These are phyloP conservation scores for Beauveria australis DNA, from an alignment of 2,329 filamentous ascomycete species.

Conservation along the genomic window DNA sequence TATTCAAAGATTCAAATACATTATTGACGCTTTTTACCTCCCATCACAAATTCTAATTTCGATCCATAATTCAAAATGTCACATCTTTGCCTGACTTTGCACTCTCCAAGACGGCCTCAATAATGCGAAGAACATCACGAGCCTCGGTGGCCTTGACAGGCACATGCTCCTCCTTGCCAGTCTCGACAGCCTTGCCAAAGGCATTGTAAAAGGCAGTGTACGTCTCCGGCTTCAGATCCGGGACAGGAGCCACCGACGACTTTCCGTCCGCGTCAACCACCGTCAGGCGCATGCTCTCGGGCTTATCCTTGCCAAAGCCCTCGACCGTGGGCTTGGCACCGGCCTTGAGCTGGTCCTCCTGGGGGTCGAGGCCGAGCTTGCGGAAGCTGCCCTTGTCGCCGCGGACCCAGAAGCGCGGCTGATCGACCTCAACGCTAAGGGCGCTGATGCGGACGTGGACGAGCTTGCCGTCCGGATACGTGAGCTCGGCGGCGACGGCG, in stretches of 20 bases:
- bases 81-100: conserved; percentile 39
- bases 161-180: conserved; percentile 40
- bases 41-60: no score
- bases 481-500: conserved; percentile 54
- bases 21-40: no score
- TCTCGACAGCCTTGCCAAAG: conserved; percentile 39
- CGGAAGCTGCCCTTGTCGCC: conserved; percentile 67
- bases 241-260: conserved; percentile 40
- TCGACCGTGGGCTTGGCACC: conserved; percentile 54
- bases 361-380: conserved; percentile 62
- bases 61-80: conserved; percentile 15
- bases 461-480: conserved; percentile 55
- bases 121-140: conserved; percentile 43
- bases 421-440: conserved; percentile 58
- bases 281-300: conserved; percentile 51
- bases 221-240: conserved; percentile 56
- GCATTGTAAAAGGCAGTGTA: conserved; percentile 60
- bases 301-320: conserved; percentile 57
- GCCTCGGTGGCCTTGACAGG: conserved; percentile 46
- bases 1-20: no score
- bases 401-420: conserved; percentile 69
- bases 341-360: conserved; percentile 64
- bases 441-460: conserved; percentile 63
- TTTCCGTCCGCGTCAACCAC: conserved; percentile 43
- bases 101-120: conserved; percentile 45